phyloP scores from a whole-genome alignment of 129 eudicot species.

The Centrapalus pauciflorus region DNA sequence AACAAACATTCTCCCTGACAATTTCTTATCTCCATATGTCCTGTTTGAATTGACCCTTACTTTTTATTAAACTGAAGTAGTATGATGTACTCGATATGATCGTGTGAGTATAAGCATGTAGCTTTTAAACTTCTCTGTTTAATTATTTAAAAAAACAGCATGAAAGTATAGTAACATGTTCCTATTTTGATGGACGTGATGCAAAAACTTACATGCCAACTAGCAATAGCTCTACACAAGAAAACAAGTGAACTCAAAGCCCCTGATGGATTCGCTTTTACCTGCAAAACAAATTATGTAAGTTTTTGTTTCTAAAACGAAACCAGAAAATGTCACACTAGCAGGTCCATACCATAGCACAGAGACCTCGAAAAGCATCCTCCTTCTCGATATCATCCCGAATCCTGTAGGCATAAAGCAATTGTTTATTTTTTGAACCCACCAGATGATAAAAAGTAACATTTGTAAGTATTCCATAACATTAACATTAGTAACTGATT shows the following conservation, averaged over 20 bases:
- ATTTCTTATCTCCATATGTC: too few relatives aligned
- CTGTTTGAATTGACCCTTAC: too few relatives aligned
- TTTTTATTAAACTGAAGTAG: too few relatives aligned
- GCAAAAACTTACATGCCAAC: constrained; percentile 76
- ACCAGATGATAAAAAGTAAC: neutral
- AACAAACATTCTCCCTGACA: too few relatives aligned
- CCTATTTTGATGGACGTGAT: neutral
- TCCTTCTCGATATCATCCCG: constrained; percentile 96
- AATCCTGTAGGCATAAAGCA: constrained; percentile 52
- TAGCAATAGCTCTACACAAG: constrained; percentile 92
- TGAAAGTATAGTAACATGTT: neutral
- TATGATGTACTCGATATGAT: too few relatives aligned
- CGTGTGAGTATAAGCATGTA: neutral
- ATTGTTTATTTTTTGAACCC: neutral
- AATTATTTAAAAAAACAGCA: neutral
- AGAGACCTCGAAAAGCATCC: constrained; percentile 97
- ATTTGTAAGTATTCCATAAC: neutral
- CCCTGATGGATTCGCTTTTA: constrained; percentile 83
- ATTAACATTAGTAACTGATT: too few relatives aligned
- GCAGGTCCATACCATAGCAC: constrained; percentile 65
- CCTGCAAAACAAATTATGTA: constrained; percentile 44
- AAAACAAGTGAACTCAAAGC: constrained; percentile 79
- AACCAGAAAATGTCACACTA: neutral
- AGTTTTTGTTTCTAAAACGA: constrained; percentile 9
- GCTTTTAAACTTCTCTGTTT: neutral